phyloP scores from a whole-genome alignment of 441 rosid genomes.

The Syzygium syzygioides region DNA sequence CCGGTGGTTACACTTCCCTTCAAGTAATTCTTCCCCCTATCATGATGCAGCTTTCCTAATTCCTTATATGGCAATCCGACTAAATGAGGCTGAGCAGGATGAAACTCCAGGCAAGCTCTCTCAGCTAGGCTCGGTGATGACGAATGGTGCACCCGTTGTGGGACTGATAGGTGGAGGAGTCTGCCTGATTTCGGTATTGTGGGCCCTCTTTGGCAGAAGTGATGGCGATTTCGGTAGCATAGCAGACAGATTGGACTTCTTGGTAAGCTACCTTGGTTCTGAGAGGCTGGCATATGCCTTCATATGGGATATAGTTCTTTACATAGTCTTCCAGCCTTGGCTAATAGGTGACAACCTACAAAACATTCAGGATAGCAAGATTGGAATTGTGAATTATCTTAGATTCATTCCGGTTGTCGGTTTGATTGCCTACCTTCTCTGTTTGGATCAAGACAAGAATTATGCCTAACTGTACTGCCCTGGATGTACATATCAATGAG shows the following conservation, averaged over 20 bases:
- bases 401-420: slow-evolving; percentile 82
- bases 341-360: slow-evolving; percentile 74
- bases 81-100: slow-evolving; percentile 41
- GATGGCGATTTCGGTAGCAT: slow-evolving; percentile 59
- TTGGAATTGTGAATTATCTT: slow-evolving; percentile 48
- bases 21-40: neutral
- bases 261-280: slow-evolving; percentile 65
- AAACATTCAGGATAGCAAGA: slow-evolving; percentile 49
- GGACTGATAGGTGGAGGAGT: slow-evolving; percentile 69
- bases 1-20: neutral
- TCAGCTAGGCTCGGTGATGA: slow-evolving; percentile 60
- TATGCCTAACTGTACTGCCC: neutral
- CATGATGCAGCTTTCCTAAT: slow-evolving; percentile 59
- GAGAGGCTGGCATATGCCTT: slow-evolving; percentile 92
- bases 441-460: slow-evolving; percentile 46
- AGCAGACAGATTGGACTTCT: slow-evolving; percentile 58
- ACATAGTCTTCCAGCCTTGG: slow-evolving; percentile 91
- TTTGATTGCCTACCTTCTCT: slow-evolving; percentile 56
- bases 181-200: slow-evolving; percentile 48
- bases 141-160: slow-evolving; percentile 60
- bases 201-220: slow-evolving; percentile 70
- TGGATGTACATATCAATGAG: neutral
- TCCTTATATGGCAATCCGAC: slow-evolving; percentile 92
- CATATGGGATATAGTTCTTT: slow-evolving; percentile 80
- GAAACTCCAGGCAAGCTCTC: slow-evolving; percentile 36